Conservation (phyloP, 1,284 basidiomycete species). For the Fistulina hepatica region DNA sequence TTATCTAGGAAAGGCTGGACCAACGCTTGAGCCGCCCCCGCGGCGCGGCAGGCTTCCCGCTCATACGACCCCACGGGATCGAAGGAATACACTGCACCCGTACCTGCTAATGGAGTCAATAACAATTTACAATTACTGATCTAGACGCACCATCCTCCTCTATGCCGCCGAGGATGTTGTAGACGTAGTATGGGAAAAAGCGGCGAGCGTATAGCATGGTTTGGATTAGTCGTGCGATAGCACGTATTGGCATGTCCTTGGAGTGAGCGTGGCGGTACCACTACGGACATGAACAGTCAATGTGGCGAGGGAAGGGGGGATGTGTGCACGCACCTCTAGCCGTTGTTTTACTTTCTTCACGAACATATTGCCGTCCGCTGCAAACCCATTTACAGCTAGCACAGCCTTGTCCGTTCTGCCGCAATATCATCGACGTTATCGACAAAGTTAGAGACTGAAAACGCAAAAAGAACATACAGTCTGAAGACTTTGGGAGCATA, state of each 20-base stretch:
- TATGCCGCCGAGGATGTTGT: slow-evolving; percentile 90
- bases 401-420: slow-evolving; percentile 82
- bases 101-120: slow-evolving; percentile 38
- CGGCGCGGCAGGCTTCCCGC: slow-evolving; percentile 88
- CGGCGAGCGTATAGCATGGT: slow-evolving; percentile 92
- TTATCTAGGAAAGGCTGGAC: slow-evolving; percentile 96
- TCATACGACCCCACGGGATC: slow-evolving; percentile 96
- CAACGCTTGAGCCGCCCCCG: slow-evolving; percentile 85
- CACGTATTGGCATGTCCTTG: slow-evolving; percentile 86
- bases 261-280: slow-evolving; percentile 94
- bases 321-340: slow-evolving; percentile 54
- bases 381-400: slow-evolving; percentile 89
- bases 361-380: slow-evolving; percentile 92
- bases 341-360: slow-evolving; percentile 91
- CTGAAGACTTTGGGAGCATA: slow-evolving; percentile 89
- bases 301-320: slow-evolving; percentile 7
- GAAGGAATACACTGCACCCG: slow-evolving; percentile 93
- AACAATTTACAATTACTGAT: slow-evolving; percentile 5
- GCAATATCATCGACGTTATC: background rate
- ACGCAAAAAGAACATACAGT: slow-evolving; percentile 46
- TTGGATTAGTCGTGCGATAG: slow-evolving; percentile 90
- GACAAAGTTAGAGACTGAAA: slow-evolving; percentile 3
- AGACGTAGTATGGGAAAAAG: slow-evolving; percentile 96
- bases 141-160: slow-evolving; percentile 79
- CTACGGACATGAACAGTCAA: slow-evolving; percentile 32